Evolutionary conservation across 2,329 filamentous ascomycete species (phyloP), one percentile per base, ranked within the genome.

Genomic region (Phialophora tarda): DNA sequence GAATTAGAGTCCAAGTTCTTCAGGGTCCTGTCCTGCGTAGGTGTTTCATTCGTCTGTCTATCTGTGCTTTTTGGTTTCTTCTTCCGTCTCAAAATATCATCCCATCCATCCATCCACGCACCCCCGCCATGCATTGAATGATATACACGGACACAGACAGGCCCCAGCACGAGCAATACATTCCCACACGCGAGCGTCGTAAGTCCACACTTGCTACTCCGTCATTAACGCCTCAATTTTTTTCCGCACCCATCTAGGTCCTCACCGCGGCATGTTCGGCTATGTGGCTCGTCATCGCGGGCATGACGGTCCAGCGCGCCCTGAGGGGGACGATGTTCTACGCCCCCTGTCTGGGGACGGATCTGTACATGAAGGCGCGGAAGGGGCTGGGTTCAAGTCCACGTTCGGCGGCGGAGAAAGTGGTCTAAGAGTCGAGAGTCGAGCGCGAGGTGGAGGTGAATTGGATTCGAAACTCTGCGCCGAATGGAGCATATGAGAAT

Each of bases 1-100:
- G 82, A 86, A 65, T 78, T 88, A 62, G 81, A 83, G 0, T 86
- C 82, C 34, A 63, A 73, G 5, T 86, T 88, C 71, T 88, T 88
- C 70, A 77, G 78, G 26, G 78, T 88, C 0, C 55, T 81, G 82
- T 1, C 71, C 83, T 10, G 76, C 76, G 11, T 84, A 87, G 0
- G 80, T 84, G 2, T 34, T 12, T 11, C 17, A 8, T 32, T 11
- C 38, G 11, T n/a, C 11, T 17, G 17, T 17, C 17, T 2, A 24
- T 10, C 26, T 6, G 26, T 34, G 10, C 32, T 34, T 34, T 34
- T 34, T 38, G 17, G 44, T 48, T 21, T 48, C 23, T 48, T 48
- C 17, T 48, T 48, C 44, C 23, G n/a, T 48, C 11, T 28, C 50
- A 53, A 23, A 48, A 47, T 21, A 17, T 5, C 41, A 47, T 12